Conservation (phyloP, 768 basidiomycete genomes). For the Serendipita sp. region DNA sequence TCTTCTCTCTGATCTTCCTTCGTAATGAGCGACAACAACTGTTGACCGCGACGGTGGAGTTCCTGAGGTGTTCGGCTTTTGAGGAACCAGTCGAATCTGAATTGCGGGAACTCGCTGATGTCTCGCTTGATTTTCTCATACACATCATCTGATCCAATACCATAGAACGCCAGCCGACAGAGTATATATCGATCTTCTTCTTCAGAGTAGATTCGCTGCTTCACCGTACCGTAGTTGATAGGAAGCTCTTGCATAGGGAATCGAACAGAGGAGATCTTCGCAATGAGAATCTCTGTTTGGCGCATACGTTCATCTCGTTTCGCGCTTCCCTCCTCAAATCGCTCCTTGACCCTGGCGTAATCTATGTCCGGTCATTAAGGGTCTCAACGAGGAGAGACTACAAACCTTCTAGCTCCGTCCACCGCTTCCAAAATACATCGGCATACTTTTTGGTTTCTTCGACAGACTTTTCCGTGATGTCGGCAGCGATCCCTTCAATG, state of each 20-base stretch:
- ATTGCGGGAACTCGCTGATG: slow-evolving; percentile 91
- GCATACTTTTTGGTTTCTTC: slow-evolving; percentile 70
- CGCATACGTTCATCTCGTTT: slow-evolving; percentile 78
- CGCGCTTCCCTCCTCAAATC: slow-evolving; percentile 76
- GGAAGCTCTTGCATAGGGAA: slow-evolving; percentile 97
- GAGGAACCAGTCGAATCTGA: slow-evolving; percentile 97
- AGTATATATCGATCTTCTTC: slow-evolving; percentile 95
- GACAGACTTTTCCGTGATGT: slow-evolving; percentile 69
- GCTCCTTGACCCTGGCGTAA: slow-evolving; percentile 61
- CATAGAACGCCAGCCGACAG: slow-evolving; percentile 77
- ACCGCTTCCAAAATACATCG: slow-evolving; percentile 73
- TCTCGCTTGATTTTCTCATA: slow-evolving; percentile 94
- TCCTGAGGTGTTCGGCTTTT: slow-evolving; percentile 86
- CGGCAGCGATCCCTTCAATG: slow-evolving; percentile 53
- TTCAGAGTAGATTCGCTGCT: slow-evolving; percentile 91
- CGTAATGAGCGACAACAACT: slow-evolving; percentile 75
- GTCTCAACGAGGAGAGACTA: not conserved
- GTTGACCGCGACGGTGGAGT: slow-evolving; percentile 73
- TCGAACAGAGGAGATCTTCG: slow-evolving; percentile 66
- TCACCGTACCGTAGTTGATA: slow-evolving; percentile 86
- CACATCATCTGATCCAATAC: slow-evolving; percentile 74
- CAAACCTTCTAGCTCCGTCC: slow-evolving; percentile 67
- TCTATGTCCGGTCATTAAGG: slow-evolving; percentile 27
- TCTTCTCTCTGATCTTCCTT: slow-evolving; percentile 53
- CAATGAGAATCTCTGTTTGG: slow-evolving; percentile 56